These are phyloP conservation scores for Neoarthrinium moseri DNA, from an alignment of 2,329 filamentous ascomycete species.

Conservation along the genomic window DNA sequence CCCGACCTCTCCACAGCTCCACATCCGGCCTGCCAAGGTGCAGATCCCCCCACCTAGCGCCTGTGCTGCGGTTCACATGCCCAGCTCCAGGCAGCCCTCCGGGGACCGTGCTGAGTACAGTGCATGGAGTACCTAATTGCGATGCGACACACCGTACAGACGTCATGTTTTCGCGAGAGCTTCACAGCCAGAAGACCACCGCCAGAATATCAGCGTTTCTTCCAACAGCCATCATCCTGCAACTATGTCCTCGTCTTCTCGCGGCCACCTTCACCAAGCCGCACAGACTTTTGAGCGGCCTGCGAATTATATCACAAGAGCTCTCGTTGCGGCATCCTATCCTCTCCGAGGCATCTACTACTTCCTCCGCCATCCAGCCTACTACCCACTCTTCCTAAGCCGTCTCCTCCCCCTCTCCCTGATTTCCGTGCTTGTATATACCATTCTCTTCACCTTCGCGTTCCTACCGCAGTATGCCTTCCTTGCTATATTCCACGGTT, in stretches of 20 bases:
- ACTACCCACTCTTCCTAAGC: constrained; percentile 77
- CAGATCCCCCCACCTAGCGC: too few species aligned
- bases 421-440: constrained; percentile 78
- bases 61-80: too few species aligned
- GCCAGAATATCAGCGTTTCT: too few species aligned
- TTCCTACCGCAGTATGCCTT: constrained; percentile 90
- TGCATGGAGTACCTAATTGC: too few species aligned
- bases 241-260: constrained; percentile 7
- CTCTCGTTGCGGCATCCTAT: constrained; percentile 48
- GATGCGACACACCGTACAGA: too few species aligned
- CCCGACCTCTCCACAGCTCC: too few species aligned
- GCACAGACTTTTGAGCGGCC: constrained; percentile 32
- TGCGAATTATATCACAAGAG: constrained; percentile 41
- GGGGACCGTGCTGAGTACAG: too few species aligned
- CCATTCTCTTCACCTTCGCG: constrained; percentile 82
- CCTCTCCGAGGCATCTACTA: constrained; percentile 76
- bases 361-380: constrained; percentile 73
- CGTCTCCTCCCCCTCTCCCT: constrained; percentile 79
- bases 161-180: too few species aligned
- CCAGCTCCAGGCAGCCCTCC: too few species aligned
- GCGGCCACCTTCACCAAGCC: constrained; percentile 15
- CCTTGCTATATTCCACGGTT: constrained; percentile 83
- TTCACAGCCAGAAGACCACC: too few species aligned
- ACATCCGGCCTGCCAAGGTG: too few species aligned
- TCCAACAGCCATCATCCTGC: neutral